Evolutionary conservation across 1,284 basidiomycete genomes (phyloP), one percentile per base, ranked within the genome.

Genomic region (Cryptococcus neoformans): DNA sequence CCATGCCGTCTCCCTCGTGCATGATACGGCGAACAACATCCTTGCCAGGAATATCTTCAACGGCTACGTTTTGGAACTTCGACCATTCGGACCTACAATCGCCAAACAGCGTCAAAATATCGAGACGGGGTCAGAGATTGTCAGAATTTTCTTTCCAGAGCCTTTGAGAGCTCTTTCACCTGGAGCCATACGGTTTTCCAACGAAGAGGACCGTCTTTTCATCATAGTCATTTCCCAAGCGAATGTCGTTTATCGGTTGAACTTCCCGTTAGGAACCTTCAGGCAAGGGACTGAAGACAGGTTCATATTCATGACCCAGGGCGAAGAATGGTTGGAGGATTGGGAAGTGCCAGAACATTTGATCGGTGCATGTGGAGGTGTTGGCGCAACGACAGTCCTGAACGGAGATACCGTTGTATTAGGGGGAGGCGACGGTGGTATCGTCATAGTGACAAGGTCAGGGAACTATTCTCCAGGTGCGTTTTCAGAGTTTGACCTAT

Each of bases 111-210:
- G 47, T 38, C 17, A 53, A 16, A 54, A 53, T 4, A 80, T 84
- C 61, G 76, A 84, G 3, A 78, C 49, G 21, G 64, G 65, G 0
- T 61, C 64, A 16, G 55, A 82, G 44, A 84, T 87, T 10, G 80
- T 92, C 58, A 85, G 89, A 53, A 85, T 93, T 67, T 80, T 88
- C 60, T 90, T 92, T 64, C 88, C 90, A 34, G 84, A 87, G 16
- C 71, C 81, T n/a, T 77, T 93, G 41, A 74, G 89, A 14, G 51
- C 67, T 7, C 81, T 87, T 17, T 79, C 81, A 41, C 56, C 63
- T 12, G 62, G 62, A 35, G 66, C 66, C 54, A 73, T 92, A 54
- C 81, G 88, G 59, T 70, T 86, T 12, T 85, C 81, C 68, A 38
- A 51, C 7, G 79, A 83, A 44, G 78, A 82, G 6, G 78, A 82